phyloP scores from a whole-genome alignment of 2,329 filamentous ascomycete genomes.

The Xylariaceae sp. region DNA sequence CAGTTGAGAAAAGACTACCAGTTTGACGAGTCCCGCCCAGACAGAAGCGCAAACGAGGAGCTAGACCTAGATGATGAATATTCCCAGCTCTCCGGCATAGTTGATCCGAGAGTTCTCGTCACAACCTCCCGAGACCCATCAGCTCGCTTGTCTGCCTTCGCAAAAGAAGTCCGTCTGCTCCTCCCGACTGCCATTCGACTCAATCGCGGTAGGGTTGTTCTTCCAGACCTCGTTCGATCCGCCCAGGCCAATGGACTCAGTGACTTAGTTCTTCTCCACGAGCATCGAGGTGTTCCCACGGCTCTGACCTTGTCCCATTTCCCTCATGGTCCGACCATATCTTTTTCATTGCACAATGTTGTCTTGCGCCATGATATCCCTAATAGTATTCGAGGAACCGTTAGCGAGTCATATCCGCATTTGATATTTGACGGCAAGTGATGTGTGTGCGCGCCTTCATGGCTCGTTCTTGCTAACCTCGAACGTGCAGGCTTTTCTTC shows the following conservation, averaged over 20 bases:
- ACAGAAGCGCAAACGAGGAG: slow-evolving; percentile 68
- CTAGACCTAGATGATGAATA: slow-evolving; percentile 88
- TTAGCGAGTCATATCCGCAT: slow-evolving; percentile 91
- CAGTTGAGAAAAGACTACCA: slow-evolving; percentile 83
- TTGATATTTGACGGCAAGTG: slow-evolving; percentile 78
- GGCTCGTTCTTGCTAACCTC: slow-evolving; percentile 6
- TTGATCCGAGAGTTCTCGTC: slow-evolving; percentile 86
- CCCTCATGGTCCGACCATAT: slow-evolving; percentile 78
- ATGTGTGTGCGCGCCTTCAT: neutral
- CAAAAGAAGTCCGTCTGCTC: slow-evolving; percentile 83
- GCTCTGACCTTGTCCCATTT: slow-evolving; percentile 81
- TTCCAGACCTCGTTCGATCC: slow-evolving; percentile 82
- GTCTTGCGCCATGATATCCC: slow-evolving; percentile 92
- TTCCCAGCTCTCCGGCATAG: slow-evolving; percentile 83
- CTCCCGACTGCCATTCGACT: slow-evolving; percentile 83
- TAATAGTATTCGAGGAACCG: slow-evolving; percentile 81
- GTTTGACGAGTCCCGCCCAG: slow-evolving; percentile 82
- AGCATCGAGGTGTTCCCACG: slow-evolving; percentile 90
- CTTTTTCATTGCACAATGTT: slow-evolving; percentile 90
- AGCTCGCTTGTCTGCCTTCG: slow-evolving; percentile 81
- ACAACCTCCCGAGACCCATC: slow-evolving; percentile 90
- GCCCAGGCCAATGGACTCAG: slow-evolving; percentile 79
- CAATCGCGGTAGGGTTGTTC: slow-evolving; percentile 87
- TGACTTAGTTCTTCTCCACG: slow-evolving; percentile 86
- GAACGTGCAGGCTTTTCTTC: slow-evolving; percentile 67